Evolutionary conservation across 164 flowering plant species (phyloP), one percentile per base, ranked within the genome.

Genomic region (Santalum album): DNA sequence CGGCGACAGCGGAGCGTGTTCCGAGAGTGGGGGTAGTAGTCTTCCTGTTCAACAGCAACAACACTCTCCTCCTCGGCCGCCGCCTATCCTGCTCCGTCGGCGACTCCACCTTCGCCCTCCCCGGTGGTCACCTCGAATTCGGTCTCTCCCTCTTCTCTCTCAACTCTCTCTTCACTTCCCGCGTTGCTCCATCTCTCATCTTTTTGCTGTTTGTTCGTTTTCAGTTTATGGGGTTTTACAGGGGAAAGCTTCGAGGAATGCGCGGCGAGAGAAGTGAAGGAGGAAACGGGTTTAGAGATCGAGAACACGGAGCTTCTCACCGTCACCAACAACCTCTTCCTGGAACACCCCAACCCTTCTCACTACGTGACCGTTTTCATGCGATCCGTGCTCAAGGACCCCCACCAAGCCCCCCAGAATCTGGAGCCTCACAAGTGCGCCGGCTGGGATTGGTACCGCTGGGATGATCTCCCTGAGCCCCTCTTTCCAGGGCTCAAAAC

Each of bases 191-290:
- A 9, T 9, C 9, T 9, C 34, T 29, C 9, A 3, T 29, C 9
- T 9, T 29, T 29, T 29, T 29, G 34, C 34, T 29, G 4, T 29
- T 29, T 29, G 34, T 9, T 9, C 9, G 34, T 3, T 29, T 29
- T 29, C 6, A 4, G 34, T 29, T 29, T 29, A 3, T 3, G 34
- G 9, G 34, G 34, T 50, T 38, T 34, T 26, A 24, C 46, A 87
- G 98, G 98, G 46, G 96, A 91, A 62, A 82, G 83, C 64, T 88
- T 86, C 49, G 91, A 86, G 76, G 88, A 82, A 12, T 90, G 98
- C 38, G 96, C 78, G 9, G 76, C 67, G 0, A 80, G 98, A 57
- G 98, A 90, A 55, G 64, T 79, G 76, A 83, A 75, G 71, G 96
- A 90, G 64, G 95, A 90, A 62, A 87, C 91, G 0, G 91, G 98